phyloP scores from a whole-genome alignment of 768 basidiomycete species.

The Amanita jacksonii region DNA sequence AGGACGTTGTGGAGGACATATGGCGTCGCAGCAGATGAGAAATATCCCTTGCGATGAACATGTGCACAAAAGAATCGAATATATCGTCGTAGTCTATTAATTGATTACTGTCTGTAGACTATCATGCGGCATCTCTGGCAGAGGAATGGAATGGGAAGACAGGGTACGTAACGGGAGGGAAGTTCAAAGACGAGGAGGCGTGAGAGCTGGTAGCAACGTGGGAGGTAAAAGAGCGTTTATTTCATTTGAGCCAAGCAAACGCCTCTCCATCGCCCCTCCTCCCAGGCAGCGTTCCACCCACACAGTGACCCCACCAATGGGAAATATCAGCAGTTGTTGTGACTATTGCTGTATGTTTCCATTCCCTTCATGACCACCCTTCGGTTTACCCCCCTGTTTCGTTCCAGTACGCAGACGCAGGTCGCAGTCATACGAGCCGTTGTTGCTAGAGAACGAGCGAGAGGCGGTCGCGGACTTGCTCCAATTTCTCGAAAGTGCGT shows the following conservation, averaged over 20 bases:
- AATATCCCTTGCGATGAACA: background rate
- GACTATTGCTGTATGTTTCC: constrained; percentile 65
- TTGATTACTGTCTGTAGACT: too few relatives aligned
- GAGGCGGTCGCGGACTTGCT: constrained; percentile 97
- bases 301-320: constrained; percentile 35
- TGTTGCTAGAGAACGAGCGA: constrained; percentile 86
- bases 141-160: too few relatives aligned
- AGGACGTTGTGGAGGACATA: background rate
- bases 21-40: background rate
- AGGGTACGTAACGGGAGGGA: too few relatives aligned
- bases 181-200: background rate
- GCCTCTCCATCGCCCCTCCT: constrained; percentile 4
- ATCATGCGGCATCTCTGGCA: too few relatives aligned
- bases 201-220: constrained; percentile 5
- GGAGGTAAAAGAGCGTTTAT: background rate
- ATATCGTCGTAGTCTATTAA: too few relatives aligned
- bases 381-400: constrained; percentile 14
- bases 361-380: constrained; percentile 8
- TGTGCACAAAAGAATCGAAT: too few relatives aligned
- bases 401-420: constrained; percentile 64
- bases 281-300: too few relatives aligned
- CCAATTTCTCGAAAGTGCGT: constrained; percentile 94
- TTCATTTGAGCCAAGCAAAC: background rate
- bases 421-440: constrained; percentile 80
- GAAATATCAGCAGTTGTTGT: constrained; percentile 72